Percentiles rank a stretch among this genome's conserved stretches.
Conservation (phyloP, 192 early-diverging fungal genomes). For the Backusella liffmaniae region DNA sequence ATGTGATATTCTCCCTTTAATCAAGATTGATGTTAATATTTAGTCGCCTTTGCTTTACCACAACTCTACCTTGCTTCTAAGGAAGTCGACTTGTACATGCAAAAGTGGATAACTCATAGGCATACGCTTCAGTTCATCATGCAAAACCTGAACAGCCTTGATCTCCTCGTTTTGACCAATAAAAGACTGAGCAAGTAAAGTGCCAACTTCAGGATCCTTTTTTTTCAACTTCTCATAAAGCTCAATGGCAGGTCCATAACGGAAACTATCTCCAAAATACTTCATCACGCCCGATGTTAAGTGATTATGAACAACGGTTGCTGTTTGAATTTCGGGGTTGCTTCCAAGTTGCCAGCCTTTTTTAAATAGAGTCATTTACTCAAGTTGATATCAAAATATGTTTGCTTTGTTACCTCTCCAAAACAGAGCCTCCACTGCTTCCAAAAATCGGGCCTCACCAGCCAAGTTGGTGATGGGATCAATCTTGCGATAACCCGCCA, state of each 20-base stretch:
- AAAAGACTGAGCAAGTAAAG: constrained; percentile 80
- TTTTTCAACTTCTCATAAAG: constrained; percentile 78
- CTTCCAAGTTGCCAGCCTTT: constrained; percentile 91
- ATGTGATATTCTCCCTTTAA: constrained; percentile 61
- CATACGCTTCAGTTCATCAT: constrained; percentile 76
- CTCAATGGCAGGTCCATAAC: constrained; percentile 74
- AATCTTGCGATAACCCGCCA: constrained; percentile 87
- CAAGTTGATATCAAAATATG: not conserved
- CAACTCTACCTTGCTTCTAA: constrained; percentile 66
- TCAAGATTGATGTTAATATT: not conserved
- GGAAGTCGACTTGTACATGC: constrained; percentile 88
- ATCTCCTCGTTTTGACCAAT: constrained; percentile 87
- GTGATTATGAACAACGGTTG: constrained; percentile 87
- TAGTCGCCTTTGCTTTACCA: too few relatives aligned
- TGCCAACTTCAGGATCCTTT: constrained; percentile 88
- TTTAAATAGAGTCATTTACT: not conserved
- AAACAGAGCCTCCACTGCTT: constrained; percentile 79
- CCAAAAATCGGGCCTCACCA: constrained; percentile 81
- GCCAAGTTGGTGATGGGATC: constrained; percentile 78
- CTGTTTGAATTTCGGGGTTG: constrained; percentile 92
- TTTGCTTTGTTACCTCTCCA: constrained; percentile 62
- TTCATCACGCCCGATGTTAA: constrained; percentile 85
- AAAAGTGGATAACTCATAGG: constrained; percentile 84
- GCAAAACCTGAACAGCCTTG: constrained; percentile 86
- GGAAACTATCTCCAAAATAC: constrained; percentile 85